These are phyloP conservation scores for Colletotrichum gigasporum DNA, from an alignment of 2,329 filamentous ascomycete species.

Conservation along the genomic window DNA sequence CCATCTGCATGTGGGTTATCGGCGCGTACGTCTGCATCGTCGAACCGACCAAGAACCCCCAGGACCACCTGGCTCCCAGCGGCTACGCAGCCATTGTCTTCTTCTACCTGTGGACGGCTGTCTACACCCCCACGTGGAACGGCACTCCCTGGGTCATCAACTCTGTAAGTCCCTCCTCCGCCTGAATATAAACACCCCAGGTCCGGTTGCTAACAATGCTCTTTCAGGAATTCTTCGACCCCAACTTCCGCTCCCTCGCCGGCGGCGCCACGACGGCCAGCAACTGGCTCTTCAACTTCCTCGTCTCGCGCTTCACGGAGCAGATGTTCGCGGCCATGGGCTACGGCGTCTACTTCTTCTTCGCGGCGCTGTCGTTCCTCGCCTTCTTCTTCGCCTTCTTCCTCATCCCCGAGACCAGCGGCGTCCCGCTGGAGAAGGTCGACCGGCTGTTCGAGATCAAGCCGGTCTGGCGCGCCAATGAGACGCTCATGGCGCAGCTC, in stretches of 20 bases:
- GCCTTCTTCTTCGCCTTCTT: conserved; percentile 60
- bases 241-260: conserved; percentile 50
- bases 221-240: conserved; percentile 66
- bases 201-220: too few relatives aligned
- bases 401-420: conserved; percentile 62
- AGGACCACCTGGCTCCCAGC: conserved; percentile 47
- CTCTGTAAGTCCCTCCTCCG: conserved; percentile 19
- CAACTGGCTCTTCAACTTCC: conserved; percentile 67
- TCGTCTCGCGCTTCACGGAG: conserved; percentile 62
- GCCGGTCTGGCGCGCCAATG: conserved; percentile 25
- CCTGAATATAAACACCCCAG: too few relatives aligned
- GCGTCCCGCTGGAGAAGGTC: conserved; percentile 60
- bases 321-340: conserved; percentile 57
- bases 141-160: conserved; percentile 72
- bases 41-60: conserved; percentile 41
- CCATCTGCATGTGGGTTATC: conserved; percentile 68
- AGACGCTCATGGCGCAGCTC: conserved; percentile 23
- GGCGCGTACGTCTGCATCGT: conserved; percentile 64
- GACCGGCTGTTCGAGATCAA: conserved; percentile 56
- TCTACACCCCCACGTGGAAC: conserved; percentile 69
- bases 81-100: conserved; percentile 70
- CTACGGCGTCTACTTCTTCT: conserved; percentile 66
- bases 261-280: conserved; percentile 67
- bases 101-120: conserved; percentile 68
- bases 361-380: conserved; percentile 57